A percentile compares a stretch with the other conserved stretches of the same genome.
Conservation (phyloP, 345 rosid species). For the Eucalyptus curtisii region DNA sequence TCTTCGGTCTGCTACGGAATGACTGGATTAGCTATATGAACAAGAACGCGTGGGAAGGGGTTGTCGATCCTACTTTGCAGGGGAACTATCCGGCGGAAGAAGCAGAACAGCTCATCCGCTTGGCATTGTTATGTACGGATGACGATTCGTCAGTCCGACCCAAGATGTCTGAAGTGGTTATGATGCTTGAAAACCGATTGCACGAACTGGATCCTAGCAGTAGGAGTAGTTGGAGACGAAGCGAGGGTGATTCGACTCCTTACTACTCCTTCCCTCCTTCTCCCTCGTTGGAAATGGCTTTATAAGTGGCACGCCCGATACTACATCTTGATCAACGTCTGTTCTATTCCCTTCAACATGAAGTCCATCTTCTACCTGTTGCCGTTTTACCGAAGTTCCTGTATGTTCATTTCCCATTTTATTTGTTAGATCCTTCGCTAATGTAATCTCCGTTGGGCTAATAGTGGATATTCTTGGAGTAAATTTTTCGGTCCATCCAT, state of each 20-base stretch:
- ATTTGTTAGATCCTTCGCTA: neutral
- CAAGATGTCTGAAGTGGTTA: neutral
- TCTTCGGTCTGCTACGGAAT: fast-evolving
- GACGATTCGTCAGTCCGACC: neutral
- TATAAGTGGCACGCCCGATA: neutral
- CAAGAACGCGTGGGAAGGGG: fast-evolving
- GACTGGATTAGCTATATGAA: neutral
- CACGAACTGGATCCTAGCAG: neutral
- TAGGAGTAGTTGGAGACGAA: neutral
- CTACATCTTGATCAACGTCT: neutral
- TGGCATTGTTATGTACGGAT: neutral
- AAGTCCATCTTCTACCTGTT: neutral
- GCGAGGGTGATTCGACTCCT: neutral
- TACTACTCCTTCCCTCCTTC: neutral
- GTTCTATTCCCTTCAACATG: neutral
- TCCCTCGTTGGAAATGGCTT: neutral
- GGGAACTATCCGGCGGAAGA: neutral
- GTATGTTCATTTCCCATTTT: neutral
- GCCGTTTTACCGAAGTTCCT: neutral
- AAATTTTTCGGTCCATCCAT: neutral
- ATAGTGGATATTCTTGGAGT: neutral
- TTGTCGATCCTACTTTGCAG: neutral
- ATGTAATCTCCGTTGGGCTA: neutral
- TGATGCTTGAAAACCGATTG: neutral
- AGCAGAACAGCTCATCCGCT: neutral